Base-by-base conservation (phyloP, 2,329 filamentous ascomycete genomes). In the Orbilia quercus region DNA sequence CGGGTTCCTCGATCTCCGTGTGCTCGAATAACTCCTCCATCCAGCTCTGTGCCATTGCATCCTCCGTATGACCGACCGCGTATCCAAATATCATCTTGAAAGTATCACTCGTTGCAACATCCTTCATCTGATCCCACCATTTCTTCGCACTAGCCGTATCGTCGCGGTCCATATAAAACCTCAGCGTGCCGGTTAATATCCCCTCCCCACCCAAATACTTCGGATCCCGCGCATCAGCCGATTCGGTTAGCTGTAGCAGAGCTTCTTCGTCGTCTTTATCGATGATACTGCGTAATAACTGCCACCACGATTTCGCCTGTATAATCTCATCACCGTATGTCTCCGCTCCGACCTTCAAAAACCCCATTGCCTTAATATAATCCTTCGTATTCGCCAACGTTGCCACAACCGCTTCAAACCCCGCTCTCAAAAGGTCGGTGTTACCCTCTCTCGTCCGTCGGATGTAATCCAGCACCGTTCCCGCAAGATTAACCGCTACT, bases 151-250 rank as follows among this genome's bases (percentile, higher is more conserved):
- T 57, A 2, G 54, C 54, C 1, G 69, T 66, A 31, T 73, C 54
- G 47, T 73, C 60, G n/a, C 69, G 53, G 34, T 73, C 69, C 54
- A 73, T 54, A 22, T 73, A 73, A 59, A 73, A 73, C 25, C 69
- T 36, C 45, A 73, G 36, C 22, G 62, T 20, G 20, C 69, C 69
- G 0, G 47, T 54, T 36, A 73, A 48, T 23, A 73, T 38, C n/a
- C 69, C 69, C 28, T 66, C 48, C 1, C 66, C 69, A 1, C 69
- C 69, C 31, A 73, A 16, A 25, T 65, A 59, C 14, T 45, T 23
- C 47, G 53, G 38, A 44, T 73, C 54, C 16, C 42, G 55, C 2
- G 60, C 69, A 16, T 59, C 60, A 16, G 50, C 58, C 42, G 63
- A 55, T 20, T 62, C 69, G 2, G 60, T 45, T 23, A 73, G 60